Base-by-base conservation (phyloP, 371 early-diverging fungal species). In the Mortierella sp. region DNA sequence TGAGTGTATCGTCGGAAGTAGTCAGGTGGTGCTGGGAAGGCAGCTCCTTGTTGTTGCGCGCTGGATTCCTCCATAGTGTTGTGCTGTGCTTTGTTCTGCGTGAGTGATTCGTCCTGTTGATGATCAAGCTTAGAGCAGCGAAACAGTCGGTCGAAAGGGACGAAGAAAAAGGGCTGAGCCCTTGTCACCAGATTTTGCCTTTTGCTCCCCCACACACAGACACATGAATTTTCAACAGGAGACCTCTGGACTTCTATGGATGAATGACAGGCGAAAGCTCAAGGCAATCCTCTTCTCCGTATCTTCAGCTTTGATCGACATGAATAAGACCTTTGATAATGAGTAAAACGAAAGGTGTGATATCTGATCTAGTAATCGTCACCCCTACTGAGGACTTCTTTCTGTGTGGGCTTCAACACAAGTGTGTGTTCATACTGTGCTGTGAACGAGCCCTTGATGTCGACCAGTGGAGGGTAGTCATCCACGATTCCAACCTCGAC, bases 391-490 rank as follows among this genome's bases (percentile, higher is more conserved):
- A 87, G 67, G 19, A 82, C 93, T 81, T 97, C 98, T 82, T 97
- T 97, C 70, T 90, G 85, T 1, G 93, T 96, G 6, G 98, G 97
- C 66, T 93, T 85, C 43, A 98, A 82, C 28, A 97, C 79, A 26
- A 98, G 82, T 3, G 99, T 99, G 81, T 99, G 99, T 78, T 99
- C 99, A 71, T 89, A 98, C 85, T 99, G 99, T 4, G 99, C 98
- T 23, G 99, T 98, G 80, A 90, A 96, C 54, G 91, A 91, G 10
- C 98, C 98, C 80, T 88, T 86, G 52, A 88, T 83, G 81, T 99
- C 99, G 49, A 85, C 84, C 39, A 99, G 84, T 48, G 99, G 99
- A 53, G 99, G 99, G 82, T 98, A 97, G 4, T 92, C 89, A 30
- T 84, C 89, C 18, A 99, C 92, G 46, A 94, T 86, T 23, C 95